These are phyloP conservation scores for Cerioporus squamosus DNA, from an alignment of 1,284 basidiomycete genomes.

Conservation along the genomic window DNA sequence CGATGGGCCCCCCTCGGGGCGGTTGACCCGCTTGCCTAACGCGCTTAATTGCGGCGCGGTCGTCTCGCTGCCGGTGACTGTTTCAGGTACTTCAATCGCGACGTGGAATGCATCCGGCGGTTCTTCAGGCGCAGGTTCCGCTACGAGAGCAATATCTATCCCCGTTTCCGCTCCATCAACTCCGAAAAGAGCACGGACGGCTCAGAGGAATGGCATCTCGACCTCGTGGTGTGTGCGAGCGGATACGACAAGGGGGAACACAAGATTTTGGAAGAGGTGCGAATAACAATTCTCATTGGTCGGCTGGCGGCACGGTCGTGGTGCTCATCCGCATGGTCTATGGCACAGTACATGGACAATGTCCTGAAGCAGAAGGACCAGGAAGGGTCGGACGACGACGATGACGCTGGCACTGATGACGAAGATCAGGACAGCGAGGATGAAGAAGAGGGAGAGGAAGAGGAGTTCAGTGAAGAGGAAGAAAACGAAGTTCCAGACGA, in stretches of 20 bases:
- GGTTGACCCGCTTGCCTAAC: neutral
- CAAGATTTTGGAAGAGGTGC: slow-evolving; percentile 82
- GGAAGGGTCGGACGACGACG: slow-evolving; percentile 31
- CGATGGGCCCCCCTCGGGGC: neutral
- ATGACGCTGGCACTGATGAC: slow-evolving; percentile 34
- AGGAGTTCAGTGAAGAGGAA: slow-evolving; percentile 35
- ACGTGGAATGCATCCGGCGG: slow-evolving; percentile 94
- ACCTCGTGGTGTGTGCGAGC: slow-evolving; percentile 90
- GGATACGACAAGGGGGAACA: slow-evolving; percentile 88
- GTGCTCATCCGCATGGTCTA: neutral
- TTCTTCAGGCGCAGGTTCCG: slow-evolving; percentile 94
- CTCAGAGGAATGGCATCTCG: slow-evolving; percentile 66
- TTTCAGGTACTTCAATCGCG: slow-evolving; percentile 95
- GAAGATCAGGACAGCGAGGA: slow-evolving; percentile 37
- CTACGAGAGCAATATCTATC: slow-evolving; percentile 91
- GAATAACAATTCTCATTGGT: slow-evolving; percentile 1
- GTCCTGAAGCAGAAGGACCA: slow-evolving; percentile 48
- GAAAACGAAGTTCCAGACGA: slow-evolving; percentile 36
- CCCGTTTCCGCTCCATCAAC: slow-evolving; percentile 70
- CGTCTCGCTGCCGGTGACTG: neutral
- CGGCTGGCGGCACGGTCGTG: neutral
- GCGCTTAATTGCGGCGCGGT: slow-evolving; percentile 1
- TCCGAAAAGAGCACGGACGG: slow-evolving; percentile 48
- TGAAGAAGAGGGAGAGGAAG: slow-evolving; percentile 34
- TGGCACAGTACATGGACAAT: slow-evolving; percentile 66